These are phyloP conservation scores for Huntiella abstrusa DNA, from an alignment of 2,329 filamentous ascomycete species.

Conservation along the genomic window DNA sequence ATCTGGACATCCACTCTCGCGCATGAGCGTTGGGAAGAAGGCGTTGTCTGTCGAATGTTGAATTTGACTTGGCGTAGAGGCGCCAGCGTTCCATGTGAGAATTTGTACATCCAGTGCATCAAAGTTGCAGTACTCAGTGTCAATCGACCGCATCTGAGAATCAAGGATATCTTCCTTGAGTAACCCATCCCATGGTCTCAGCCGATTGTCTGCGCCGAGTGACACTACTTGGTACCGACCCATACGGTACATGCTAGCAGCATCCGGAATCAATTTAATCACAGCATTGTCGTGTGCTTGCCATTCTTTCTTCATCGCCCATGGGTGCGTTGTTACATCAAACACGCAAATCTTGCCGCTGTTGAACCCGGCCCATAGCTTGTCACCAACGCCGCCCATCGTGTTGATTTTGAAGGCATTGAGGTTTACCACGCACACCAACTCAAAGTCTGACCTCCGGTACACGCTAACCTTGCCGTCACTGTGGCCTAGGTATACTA, in stretches of 20 bases:
- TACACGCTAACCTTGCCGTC: conserved; percentile 96
- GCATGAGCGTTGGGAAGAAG: conserved; percentile 67
- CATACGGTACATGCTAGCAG: conserved; percentile 66
- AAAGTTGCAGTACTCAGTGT: conserved; percentile 71
- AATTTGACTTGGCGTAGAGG: conserved; percentile 74
- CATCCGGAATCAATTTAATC: conserved; percentile 57
- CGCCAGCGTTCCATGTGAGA: conserved; percentile 93
- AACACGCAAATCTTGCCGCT: conserved; percentile 90
- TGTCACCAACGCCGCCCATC: conserved; percentile 58
- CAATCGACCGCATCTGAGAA: conserved; percentile 64
- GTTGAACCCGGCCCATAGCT: conserved; percentile 87
- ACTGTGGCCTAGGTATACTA: conserved; percentile 75
- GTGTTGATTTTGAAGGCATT: conserved; percentile 93
- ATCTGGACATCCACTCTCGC: conserved; percentile 61
- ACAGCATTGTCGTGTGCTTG: conserved; percentile 73
- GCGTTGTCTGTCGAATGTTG: conserved; percentile 51
- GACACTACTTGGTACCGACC: conserved; percentile 73
- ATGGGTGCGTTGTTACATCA: conserved; percentile 64
- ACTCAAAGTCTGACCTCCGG: conserved; percentile 56
- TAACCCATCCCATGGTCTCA: conserved; percentile 82
- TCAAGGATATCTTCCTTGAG: conserved; percentile 93
- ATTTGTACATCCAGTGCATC: conserved; percentile 62
- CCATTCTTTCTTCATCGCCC: conserved; percentile 90
- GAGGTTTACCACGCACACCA: conserved; percentile 62
- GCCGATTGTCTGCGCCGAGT: conserved; percentile 67